Percentiles rank a stretch among this genome's conserved stretches.
Conservation (phyloP, 176 grass and related monocot species). For the Neostapfia colusana region DNA sequence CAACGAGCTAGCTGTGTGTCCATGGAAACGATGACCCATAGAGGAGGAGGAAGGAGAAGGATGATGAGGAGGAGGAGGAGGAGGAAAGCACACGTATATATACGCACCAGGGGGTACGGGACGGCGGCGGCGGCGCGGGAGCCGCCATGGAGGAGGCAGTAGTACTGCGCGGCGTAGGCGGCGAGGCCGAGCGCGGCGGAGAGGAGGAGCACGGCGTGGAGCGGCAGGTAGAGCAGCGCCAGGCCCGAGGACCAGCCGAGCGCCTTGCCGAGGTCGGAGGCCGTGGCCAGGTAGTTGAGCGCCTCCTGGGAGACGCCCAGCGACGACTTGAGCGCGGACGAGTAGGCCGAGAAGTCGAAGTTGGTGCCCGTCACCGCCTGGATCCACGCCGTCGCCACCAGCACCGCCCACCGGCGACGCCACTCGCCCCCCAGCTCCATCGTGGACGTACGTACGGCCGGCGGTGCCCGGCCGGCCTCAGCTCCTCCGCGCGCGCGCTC, state of each 20-base stretch:
- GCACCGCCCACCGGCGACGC: slow-evolving; percentile 62
- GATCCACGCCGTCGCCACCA: slow-evolving; percentile 76
- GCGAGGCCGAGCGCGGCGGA: slow-evolving; percentile 59
- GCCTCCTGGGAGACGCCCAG: slow-evolving; percentile 73
- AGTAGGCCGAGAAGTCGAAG: slow-evolving; percentile 98
- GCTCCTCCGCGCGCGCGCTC: too few relatives aligned
- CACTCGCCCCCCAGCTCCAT: neutral
- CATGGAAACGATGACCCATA: too few relatives aligned
- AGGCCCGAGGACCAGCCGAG: slow-evolving; percentile 85
- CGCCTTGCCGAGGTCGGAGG: slow-evolving; percentile 88
- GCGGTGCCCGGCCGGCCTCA: too few relatives aligned
- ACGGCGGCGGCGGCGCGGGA: slow-evolving; percentile 36
- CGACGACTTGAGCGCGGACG: slow-evolving; percentile 63
- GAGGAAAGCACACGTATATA: too few relatives aligned
- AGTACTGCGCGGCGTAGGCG: slow-evolving; percentile 72
- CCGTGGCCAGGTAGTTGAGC: slow-evolving; percentile 82
- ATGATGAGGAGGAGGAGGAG: too few relatives aligned
- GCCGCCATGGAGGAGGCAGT: slow-evolving; percentile 42
- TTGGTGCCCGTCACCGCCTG: slow-evolving; percentile 94
- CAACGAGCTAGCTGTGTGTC: too few relatives aligned
- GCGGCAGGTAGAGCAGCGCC: slow-evolving; percentile 66
- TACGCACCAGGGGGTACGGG: slow-evolving; percentile 62
- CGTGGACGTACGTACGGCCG: too few relatives aligned
- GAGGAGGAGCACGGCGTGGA: slow-evolving; percentile 61
- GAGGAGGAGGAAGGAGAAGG: too few relatives aligned